These are phyloP conservation scores for Setaria italica DNA, from an alignment of 202 grass and related monocot species.

Conservation along the genomic window DNA sequence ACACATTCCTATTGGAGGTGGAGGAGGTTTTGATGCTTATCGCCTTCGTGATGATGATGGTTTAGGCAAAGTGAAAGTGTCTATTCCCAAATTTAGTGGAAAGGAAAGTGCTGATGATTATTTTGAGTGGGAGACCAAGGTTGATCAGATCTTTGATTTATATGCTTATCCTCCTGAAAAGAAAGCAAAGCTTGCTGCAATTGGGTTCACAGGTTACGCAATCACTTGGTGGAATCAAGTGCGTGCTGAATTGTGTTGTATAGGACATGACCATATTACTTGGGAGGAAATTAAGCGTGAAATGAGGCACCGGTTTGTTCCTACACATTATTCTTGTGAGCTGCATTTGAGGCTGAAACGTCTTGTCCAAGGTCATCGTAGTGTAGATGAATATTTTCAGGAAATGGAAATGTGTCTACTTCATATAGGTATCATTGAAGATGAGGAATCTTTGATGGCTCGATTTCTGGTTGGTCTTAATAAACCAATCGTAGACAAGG, in stretches of 20 bases:
- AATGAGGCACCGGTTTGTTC: neutral
- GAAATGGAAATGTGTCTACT: too few species aligned
- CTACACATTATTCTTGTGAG: neutral
- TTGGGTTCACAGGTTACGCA: neutral
- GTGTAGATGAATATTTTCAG: too few species aligned
- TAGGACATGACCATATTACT: neutral
- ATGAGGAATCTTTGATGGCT: too few species aligned
- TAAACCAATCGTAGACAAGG: too few species aligned
- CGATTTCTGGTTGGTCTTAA: too few species aligned
- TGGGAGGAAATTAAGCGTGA: slow-evolving; percentile 5
- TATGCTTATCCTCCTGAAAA: neutral
- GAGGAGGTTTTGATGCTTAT: neutral
- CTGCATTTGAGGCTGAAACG: neutral
- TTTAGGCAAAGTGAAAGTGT: neutral
- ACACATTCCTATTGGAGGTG: too few species aligned
- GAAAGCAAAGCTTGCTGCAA: neutral
- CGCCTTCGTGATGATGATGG: neutral
- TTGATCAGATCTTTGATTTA: neutral
- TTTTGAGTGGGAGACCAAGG: neutral
- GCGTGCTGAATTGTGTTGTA: neutral
- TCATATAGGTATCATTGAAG: too few species aligned
- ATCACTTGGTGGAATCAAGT: neutral
- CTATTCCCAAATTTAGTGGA: neutral
- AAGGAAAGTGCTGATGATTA: neutral
- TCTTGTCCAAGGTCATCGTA: too few species aligned